Evolutionary conservation across 23 red algal genomes (phyloP).

Genomic region (Cyanidium caldarium): DNA sequence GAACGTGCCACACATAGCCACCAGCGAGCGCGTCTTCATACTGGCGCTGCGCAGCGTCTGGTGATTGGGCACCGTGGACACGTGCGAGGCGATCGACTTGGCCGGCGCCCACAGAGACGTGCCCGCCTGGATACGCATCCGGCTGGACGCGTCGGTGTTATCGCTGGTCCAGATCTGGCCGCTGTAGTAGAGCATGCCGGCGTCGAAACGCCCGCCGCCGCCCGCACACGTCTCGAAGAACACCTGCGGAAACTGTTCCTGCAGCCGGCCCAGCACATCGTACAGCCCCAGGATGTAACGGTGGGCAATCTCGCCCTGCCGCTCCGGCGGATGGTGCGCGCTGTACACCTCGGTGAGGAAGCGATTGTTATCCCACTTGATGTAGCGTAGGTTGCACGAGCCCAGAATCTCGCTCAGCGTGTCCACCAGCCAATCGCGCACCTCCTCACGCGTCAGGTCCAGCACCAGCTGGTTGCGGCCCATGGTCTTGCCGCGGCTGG

Average conservation of each 20-base stretch:
- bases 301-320: slow-evolving; percentile 81
- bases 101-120: slow-evolving; percentile 71
- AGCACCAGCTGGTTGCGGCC: slow-evolving; percentile 90
- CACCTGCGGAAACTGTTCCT: slow-evolving; percentile 58
- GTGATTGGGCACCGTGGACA: slow-evolving; percentile 83
- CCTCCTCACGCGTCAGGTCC: slow-evolving; percentile 65
- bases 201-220: slow-evolving; percentile 84
- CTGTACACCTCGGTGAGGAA: slow-evolving; percentile 92
- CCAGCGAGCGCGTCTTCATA: slow-evolving; percentile 80
- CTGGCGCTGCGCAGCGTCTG: slow-evolving; percentile 70
- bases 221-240: slow-evolving; percentile 90
- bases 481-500: slow-evolving; percentile 47
- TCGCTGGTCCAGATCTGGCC: slow-evolving; percentile 92
- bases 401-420: slow-evolving; percentile 29
- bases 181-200: slow-evolving; percentile 66
- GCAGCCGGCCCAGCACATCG: slow-evolving; percentile 71
- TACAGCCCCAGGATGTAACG: slow-evolving; percentile 86
- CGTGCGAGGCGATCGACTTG: slow-evolving; percentile 63
- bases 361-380: slow-evolving; percentile 98
- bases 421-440: slow-evolving; percentile 68
- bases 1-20: slow-evolving; percentile 90
- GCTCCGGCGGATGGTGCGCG: slow-evolving; percentile 36
- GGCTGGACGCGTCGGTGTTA: slow-evolving; percentile 87
- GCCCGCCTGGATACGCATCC: slow-evolving; percentile 72
- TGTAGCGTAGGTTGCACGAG: slow-evolving; percentile 41